Base-by-base conservation (phyloP, 305 asterid species). In the Rubia peregrina region DNA sequence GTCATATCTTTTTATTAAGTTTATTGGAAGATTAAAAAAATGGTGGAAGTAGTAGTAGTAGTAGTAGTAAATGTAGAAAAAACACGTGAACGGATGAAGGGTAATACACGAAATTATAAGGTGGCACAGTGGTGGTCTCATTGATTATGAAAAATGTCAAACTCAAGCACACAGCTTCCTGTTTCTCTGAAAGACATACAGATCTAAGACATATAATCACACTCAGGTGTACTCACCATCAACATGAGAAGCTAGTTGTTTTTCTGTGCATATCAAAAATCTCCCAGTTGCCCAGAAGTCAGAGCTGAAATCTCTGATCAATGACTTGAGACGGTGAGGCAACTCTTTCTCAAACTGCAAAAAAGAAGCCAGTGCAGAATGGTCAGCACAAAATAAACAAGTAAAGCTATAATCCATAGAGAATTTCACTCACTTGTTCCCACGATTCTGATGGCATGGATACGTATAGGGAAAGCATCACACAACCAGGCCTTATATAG, bases 401-500 rank as follows among this genome's bases (percentile, higher is more conserved):
- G 9, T 22, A 33, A 68, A 74, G 42, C 61, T 21, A 61, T 14
- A n/a, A 66, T 53, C 70, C 36, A 68, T 60, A 16, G n/a, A 70
- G 65, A 70, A 77, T 46, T 56, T 67, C 77, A 79, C 95, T 89
- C 82, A 89, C 97, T 72, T 82, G 90, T 69, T 89, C 86, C 96
- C 97, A 91, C 24, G 80, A 77, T 74, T 72, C 73, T 65, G 84
- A 75, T 44, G 97, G 72, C 97, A 91, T 91, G 41, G 94, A 89
- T 60, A 86, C 56, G 70, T 91, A 91, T 76, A 91, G 64, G 22
- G 97, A 84, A 24, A 91, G 76, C 60, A 89, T 83, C 65, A 91
- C 81, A 77, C 97, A 91, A 65, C 96, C 97, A 78, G 97, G 97
- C 77, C 90, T 86, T 71, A 91, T 91, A 80, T 88, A 87, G 80